Evolutionary conservation across 2,329 filamentous ascomycete genomes (phyloP).

Genomic region (Penicillium verrucosum): DNA sequence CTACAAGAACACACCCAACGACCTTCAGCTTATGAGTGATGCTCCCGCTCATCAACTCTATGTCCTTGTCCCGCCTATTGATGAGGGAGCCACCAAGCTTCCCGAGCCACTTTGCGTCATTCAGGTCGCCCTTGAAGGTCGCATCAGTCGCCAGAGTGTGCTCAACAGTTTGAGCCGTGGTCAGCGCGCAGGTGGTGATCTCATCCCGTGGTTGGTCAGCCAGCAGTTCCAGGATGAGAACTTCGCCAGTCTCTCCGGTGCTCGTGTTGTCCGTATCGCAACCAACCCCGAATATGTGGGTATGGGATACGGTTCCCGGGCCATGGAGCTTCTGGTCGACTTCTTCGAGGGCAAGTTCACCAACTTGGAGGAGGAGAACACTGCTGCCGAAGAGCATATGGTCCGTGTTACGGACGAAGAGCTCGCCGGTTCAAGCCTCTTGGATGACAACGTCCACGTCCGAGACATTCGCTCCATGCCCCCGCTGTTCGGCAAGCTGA

Average conservation of each 20-base stretch:
- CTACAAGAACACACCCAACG: conserved; percentile 97
- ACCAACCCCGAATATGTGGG: conserved; percentile 89
- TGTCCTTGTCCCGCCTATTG: conserved; percentile 82
- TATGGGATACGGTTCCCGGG: conserved; percentile 92
- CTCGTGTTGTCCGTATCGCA: conserved; percentile 87
- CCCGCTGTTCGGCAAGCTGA: conserved; percentile 83
- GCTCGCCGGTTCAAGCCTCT: conserved; percentile 68
- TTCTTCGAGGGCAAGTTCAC: conserved; percentile 95
- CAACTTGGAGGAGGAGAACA: conserved; percentile 70
- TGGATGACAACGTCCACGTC: conserved; percentile 84
- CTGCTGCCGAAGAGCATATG: conserved; percentile 56
- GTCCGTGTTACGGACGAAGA: conserved; percentile 78
- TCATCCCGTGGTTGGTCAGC: conserved; percentile 96
- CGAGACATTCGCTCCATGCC: conserved; percentile 90
- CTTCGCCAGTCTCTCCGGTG: conserved; percentile 89
- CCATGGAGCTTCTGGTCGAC: conserved; percentile 79
- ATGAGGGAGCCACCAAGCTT: conserved; percentile 71
- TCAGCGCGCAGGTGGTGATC: conserved; percentile 81
- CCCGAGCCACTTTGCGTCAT: conserved; percentile 94
- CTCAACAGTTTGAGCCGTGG: conserved; percentile 85
- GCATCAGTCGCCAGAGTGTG: conserved; percentile 90
- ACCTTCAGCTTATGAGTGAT: conserved; percentile 97
- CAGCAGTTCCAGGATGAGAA: conserved; percentile 98
- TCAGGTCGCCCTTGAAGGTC: conserved; percentile 89
- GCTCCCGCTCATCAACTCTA: conserved; percentile 95